A percentile compares a stretch with the other conserved stretches of the same genome.
These are phyloP conservation scores for Pinus tabuliformis DNA, from an alignment of 75 land plant species.

Conservation along the genomic window DNA sequence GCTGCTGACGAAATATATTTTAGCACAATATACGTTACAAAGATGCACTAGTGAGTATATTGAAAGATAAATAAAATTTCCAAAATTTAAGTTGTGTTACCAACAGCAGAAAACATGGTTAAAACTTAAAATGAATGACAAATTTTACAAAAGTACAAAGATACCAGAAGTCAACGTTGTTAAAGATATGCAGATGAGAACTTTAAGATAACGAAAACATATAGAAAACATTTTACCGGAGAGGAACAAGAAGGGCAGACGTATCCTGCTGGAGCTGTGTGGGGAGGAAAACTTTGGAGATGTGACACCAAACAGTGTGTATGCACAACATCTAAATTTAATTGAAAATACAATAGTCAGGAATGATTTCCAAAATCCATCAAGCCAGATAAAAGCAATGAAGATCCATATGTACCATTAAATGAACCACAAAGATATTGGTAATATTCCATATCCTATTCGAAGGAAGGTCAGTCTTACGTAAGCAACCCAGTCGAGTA, in stretches of 20 bases:
- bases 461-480: constrained; percentile 39
- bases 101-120: neutral
- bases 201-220: neutral
- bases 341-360: neutral
- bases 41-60: neutral
- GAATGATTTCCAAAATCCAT: neutral
- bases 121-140: neutral
- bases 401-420: neutral
- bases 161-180: neutral
- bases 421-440: neutral
- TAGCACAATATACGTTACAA: neutral
- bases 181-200: neutral
- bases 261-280: constrained; percentile 97
- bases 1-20: neutral
- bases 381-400: neutral
- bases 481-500: constrained; percentile 93
- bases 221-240: constrained; percentile 46
- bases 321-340: constrained; percentile 73
- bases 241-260: constrained; percentile 83
- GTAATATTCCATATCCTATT: neutral
- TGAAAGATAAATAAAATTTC: neutral
- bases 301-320: constrained; percentile 79
- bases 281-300: constrained; percentile 77
- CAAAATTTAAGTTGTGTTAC: neutral
- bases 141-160: neutral